Conservation (phyloP, 495 filamentous ascomycete genomes). For the Neurospora sp. region DNA sequence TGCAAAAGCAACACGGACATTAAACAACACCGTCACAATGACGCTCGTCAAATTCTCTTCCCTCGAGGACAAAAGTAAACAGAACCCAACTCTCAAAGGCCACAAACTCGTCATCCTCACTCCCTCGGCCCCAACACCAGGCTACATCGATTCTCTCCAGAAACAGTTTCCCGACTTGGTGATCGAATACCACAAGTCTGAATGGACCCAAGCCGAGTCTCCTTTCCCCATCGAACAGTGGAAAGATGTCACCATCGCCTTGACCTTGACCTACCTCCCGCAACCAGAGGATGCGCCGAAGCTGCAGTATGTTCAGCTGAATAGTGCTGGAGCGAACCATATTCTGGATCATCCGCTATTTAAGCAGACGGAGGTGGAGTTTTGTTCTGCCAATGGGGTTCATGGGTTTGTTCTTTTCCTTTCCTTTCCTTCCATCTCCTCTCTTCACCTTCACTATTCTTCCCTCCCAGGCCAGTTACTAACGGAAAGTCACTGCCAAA, state of each 20-base stretch:
- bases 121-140: slow-evolving; percentile 30
- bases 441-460: too few relatives aligned
- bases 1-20: neutral
- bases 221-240: slow-evolving; percentile 33
- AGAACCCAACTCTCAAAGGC: slow-evolving; percentile 30
- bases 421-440: too few relatives aligned
- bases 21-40: neutral
- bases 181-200: slow-evolving; percentile 20
- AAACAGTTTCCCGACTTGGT: slow-evolving; percentile 43
- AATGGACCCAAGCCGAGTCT: slow-evolving; percentile 1
- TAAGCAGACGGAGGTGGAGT: slow-evolving; percentile 48
- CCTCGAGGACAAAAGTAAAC: neutral
- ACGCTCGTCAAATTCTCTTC: neutral
- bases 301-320: slow-evolving; percentile 63
- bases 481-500: too few relatives aligned
- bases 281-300: slow-evolving; percentile 39
- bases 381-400: slow-evolving; percentile 67
- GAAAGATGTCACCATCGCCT: slow-evolving; percentile 52
- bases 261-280: slow-evolving; percentile 46
- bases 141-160: slow-evolving; percentile 32
- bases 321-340: slow-evolving; percentile 67
- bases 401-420: slow-evolving; percentile 40
- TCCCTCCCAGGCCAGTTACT: too few relatives aligned
- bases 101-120: slow-evolving; percentile 40
- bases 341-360: slow-evolving; percentile 53